Evolutionary conservation across 139 green algal species (phyloP).

Genomic region (Chlamydomonas incerta): DNA sequence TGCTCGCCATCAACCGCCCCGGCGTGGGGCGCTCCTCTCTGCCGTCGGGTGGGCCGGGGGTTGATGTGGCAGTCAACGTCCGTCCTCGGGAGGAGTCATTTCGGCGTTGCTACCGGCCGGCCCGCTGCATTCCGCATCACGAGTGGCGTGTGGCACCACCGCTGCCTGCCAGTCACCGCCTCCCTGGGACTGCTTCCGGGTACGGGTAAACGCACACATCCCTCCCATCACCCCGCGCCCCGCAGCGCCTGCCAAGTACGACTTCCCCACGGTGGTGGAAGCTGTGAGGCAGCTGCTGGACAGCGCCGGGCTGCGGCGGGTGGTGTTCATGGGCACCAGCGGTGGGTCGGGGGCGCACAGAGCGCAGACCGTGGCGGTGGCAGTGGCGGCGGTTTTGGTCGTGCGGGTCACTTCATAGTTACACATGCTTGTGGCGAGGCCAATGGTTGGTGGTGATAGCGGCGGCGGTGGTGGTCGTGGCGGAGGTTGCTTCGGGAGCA

Average conservation of each 20-base stretch:
- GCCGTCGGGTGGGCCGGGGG: not conserved
- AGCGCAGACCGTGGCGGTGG: too few species aligned
- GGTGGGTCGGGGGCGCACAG: not conserved
- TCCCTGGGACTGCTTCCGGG: too few species aligned
- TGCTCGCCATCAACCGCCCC: constrained; percentile 11
- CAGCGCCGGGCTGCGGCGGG: not conserved
- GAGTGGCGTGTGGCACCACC: too few species aligned
- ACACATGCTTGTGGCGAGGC: not conserved
- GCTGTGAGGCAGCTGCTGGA: constrained; percentile 22
- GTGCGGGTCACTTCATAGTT: too few species aligned
- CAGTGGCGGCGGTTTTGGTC: too few species aligned
- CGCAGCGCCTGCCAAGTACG: not conserved
- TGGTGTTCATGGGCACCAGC: constrained; percentile 27
- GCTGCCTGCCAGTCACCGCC: too few species aligned
- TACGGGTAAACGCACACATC: not conserved
- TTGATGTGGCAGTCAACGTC: not conserved
- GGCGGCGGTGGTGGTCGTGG: too few species aligned
- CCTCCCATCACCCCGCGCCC: not conserved
- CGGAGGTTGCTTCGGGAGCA: too few species aligned
- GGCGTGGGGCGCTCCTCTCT: constrained; percentile 3
- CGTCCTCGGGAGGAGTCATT: not conserved
- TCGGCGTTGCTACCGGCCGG: not conserved
- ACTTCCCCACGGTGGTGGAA: constrained; percentile 1
- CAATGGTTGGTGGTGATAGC: not conserved
- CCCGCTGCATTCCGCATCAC: too few species aligned